These are phyloP conservation scores for Camellia lanceoleosa DNA, from an alignment of 148 eudicot species.

Conservation along the genomic window DNA sequence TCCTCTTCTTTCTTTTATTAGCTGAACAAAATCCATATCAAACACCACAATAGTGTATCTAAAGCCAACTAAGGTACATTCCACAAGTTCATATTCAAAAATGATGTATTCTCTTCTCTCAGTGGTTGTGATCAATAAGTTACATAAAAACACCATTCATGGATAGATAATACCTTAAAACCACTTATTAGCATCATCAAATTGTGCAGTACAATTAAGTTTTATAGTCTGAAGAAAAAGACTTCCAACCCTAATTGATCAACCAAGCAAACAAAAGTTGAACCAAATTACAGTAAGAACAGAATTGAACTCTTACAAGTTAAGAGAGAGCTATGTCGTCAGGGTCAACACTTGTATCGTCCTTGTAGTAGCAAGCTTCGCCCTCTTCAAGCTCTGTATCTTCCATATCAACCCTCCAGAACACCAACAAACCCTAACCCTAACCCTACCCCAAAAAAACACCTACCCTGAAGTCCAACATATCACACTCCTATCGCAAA, in stretches of 20 bases:
- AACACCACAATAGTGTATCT: too few relatives aligned
- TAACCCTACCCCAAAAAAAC: slow-evolving; percentile 9
- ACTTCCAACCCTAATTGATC: neutral
- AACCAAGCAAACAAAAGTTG: slow-evolving; percentile 7
- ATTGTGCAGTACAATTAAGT: neutral
- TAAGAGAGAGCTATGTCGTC: slow-evolving; percentile 55
- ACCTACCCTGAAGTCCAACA: slow-evolving; percentile 31
- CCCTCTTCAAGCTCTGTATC: slow-evolving; percentile 56
- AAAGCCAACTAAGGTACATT: too few relatives aligned
- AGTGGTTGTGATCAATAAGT: too few relatives aligned
- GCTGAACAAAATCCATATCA: too few relatives aligned
- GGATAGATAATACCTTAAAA: too few relatives aligned
- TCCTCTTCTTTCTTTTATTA: too few relatives aligned
- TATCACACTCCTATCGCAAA: slow-evolving; percentile 19
- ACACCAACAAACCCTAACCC: slow-evolving; percentile 19
- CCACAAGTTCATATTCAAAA: too few relatives aligned
- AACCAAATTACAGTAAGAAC: neutral
- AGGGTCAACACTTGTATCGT: slow-evolving; percentile 41
- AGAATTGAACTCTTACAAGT: slow-evolving; percentile 48
- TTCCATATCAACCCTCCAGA: slow-evolving; percentile 24
- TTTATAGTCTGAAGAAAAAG: slow-evolving; percentile 1
- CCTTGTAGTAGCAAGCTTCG: slow-evolving; percentile 42
- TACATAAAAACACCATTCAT: too few relatives aligned
- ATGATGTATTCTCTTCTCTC: too few relatives aligned
- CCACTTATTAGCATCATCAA: neutral